Base-by-base conservation (phyloP, 345 rosid species). In the Eucalyptus regnans region DNA sequence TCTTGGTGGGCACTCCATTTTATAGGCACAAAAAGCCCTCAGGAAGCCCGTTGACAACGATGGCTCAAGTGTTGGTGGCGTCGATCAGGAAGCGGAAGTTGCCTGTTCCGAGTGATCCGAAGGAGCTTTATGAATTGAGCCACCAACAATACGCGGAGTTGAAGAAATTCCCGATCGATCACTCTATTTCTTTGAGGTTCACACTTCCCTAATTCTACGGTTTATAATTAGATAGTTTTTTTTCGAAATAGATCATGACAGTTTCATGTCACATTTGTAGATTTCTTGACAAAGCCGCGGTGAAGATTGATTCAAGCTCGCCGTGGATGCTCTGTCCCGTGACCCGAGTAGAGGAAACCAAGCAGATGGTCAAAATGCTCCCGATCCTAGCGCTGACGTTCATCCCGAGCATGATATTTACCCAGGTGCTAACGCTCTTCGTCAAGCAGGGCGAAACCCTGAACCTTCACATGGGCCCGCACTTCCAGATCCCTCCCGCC, bases 401-500 rank as follows among this genome's bases (percentile, higher is more conserved):
- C 81, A 90, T 97, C 64, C 98, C 97, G 27, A 94, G 96, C 91
- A 89, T 94, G 17, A 50, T 93, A 41, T 1, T 90, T 50, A 92
- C 95, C 83, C 96, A 94, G 87, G 60, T 89, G 64, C 22, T 20
- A 86, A 96, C 99, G 31, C 88, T 97, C 5, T 97, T 96, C 90
- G 27, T 96, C 81, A 95, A 96, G 89, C 99, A 96, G 92, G 99
- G 97, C 86, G 89, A 94, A 80, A 92, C 93, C 27, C 90, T 96
- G 16, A 88, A 95, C 66, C 92, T 93, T 17, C 86, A 87, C 56
- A 90, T 96, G 90, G 96, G 95, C 37, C 91, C 94, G 29, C 90
- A 95, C 86, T 94, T 94, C 33, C 64, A 93, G 50, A 96, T 95
- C 90, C 99, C 98, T 43, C 94, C 99, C 2, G 97, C 98, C 1